A percentile compares a stretch with the other conserved stretches of the same genome.
phyloP scores from a whole-genome alignment of 2,329 filamentous ascomycete genomes.

The Colletotrichum australisinense region DNA sequence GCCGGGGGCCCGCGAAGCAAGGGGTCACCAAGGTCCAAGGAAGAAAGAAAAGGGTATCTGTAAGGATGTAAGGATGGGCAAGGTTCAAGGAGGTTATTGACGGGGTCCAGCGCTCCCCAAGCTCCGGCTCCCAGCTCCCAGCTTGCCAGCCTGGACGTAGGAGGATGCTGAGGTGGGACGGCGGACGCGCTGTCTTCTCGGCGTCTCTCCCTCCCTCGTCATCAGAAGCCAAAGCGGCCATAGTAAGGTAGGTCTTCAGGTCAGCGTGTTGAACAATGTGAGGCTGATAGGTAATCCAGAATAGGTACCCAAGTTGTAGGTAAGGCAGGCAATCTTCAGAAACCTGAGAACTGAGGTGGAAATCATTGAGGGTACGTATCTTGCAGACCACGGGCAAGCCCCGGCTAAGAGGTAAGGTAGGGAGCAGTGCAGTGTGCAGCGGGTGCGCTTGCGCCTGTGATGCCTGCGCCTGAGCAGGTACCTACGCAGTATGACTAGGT shows the following conservation, averaged over 20 bases:
- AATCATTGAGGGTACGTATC: background rate
- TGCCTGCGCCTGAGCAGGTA: background rate
- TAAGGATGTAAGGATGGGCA: background rate
- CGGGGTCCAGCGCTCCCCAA: conserved; percentile 24
- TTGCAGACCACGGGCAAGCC: background rate
- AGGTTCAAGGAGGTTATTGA: conserved; percentile 4
- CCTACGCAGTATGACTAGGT: too few species aligned
- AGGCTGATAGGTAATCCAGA: background rate
- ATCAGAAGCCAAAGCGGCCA: background rate
- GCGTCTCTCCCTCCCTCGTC: conserved; percentile 14
- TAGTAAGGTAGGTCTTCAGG: too few species aligned
- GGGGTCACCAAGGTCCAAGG: conserved; percentile 2
- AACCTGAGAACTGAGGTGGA: background rate
- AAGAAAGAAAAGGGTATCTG: background rate
- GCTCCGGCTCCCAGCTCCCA: background rate
- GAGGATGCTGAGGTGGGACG: conserved; percentile 1
- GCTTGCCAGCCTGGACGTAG: background rate
- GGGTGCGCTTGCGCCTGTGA: conserved; percentile 18
- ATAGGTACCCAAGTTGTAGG: background rate
- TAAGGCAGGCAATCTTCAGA: background rate
- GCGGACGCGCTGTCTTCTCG: conserved; percentile 25
- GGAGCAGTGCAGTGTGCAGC: background rate
- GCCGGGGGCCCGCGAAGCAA: background rate
- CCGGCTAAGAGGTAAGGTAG: too few species aligned
- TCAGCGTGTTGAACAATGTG: background rate